Evolutionary conservation across 331 rosid species (phyloP).

Genomic region (Cydonia oblonga): DNA sequence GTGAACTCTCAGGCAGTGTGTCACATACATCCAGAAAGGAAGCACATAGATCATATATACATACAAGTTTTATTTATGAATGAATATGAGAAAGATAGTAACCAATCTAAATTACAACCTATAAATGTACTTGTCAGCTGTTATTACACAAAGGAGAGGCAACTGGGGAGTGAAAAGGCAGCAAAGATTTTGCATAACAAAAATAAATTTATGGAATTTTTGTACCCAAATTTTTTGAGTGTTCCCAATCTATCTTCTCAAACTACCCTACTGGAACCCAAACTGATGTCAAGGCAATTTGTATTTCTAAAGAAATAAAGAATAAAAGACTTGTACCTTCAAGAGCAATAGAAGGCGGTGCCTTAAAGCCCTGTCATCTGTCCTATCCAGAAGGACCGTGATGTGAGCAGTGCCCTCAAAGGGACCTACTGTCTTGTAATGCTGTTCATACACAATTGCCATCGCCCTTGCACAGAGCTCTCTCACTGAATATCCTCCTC

Average conservation of each 20-base stretch:
- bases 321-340: slow-evolving; percentile 44
- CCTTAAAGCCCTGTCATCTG: slow-evolving; percentile 96
- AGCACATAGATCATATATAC: background rate
- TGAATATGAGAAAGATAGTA: background rate
- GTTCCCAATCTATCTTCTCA: no score
- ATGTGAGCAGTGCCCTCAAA: slow-evolving; percentile 93
- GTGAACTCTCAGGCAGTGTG: background rate
- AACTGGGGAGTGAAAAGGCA: background rate
- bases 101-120: background rate
- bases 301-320: background rate
- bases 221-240: no score
- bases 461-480: slow-evolving; percentile 99
- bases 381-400: slow-evolving; percentile 94
- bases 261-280: background rate
- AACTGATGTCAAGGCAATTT: background rate
- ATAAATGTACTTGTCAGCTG: background rate
- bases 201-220: background rate
- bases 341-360: slow-evolving; percentile 93
- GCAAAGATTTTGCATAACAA: background rate
- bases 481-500: slow-evolving; percentile 93
- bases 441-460: slow-evolving; percentile 97
- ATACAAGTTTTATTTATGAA: background rate
- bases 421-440: slow-evolving; percentile 72
- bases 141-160: background rate
- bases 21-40: background rate